Evolutionary conservation across 495 filamentous ascomycete genomes (phyloP), one percentile per base, ranked within the genome.

Genomic region (Bathelium albidoporum): DNA sequence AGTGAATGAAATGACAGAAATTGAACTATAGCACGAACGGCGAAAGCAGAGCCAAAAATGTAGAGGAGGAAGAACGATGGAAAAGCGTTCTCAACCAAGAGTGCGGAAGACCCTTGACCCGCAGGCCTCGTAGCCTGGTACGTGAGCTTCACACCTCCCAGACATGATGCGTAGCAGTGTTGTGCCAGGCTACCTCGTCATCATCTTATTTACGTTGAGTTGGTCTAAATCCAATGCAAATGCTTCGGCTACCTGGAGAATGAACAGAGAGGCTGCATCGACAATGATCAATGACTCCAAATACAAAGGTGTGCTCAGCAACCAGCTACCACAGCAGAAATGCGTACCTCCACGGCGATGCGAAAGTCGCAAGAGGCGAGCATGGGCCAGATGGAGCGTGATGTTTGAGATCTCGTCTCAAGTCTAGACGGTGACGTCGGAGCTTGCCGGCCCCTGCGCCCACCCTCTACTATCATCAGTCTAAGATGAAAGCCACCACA

Each of bases 21-120:
- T 55, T 55, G 22, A 55, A 55, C 49, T 28, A 55, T 7, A 55
- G 49, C 49, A 55, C 49, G 24, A 55, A 55, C 49, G 49, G 16
- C 24, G 49, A 55, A 55, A 55, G 49, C 49, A 55, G 29, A 55
- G 2, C 9, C 24, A 55, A 24, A 29, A 55, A 7, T 55, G 49
- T 3, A 29, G 49, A 55, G 49, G 49, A 49, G 18, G 44, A 55
- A 29, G 49, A 29, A 26, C 9, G 49, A 55, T 55, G 49, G 49
- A 55, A 55, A 55, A 55, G 49, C 9, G 49, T 28, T n/a, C 22
- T 55, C 49, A 24, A 55, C 7, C 2, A 9, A 29, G 24, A 28
- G 24, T 9, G 26, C 49, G 49, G 49, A 55, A 55, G 24, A 29
- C 49, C 20, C 49, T 55, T 26, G 24, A 20, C 22, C 49, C 49